A percentile compares a stretch with the other conserved stretches of the same genome.
Evolutionary conservation across 331 rosid genomes (phyloP).

Genomic region (Malus hybrid): DNA sequence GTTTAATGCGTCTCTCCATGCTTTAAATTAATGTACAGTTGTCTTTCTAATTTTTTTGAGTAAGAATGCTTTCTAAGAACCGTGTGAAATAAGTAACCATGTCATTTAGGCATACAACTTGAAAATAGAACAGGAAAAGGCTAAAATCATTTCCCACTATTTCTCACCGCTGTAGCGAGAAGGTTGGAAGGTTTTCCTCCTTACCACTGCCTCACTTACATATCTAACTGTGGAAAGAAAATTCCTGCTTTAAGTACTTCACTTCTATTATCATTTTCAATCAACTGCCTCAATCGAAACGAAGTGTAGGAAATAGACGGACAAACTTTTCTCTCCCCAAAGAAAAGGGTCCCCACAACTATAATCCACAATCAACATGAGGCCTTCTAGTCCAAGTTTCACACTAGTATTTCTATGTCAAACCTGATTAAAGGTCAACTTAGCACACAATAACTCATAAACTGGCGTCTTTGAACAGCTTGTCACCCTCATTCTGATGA

Average conservation of each 20-base stretch:
- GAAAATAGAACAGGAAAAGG: background rate
- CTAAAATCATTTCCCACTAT: background rate
- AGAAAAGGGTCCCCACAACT: background rate
- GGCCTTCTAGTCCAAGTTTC: background rate
- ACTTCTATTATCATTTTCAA: background rate
- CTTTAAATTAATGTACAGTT: background rate
- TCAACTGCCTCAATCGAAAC: background rate
- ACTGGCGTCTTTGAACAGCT: background rate
- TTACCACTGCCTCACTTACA: background rate
- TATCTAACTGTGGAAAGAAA: background rate
- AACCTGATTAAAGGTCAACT: background rate
- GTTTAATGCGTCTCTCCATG: background rate
- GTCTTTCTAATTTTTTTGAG: background rate
- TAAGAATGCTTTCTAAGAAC: background rate
- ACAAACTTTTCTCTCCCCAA: background rate
- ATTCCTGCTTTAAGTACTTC: background rate
- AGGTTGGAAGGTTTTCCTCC: background rate
- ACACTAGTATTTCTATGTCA: background rate
- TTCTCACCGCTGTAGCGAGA: background rate
- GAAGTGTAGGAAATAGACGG: background rate
- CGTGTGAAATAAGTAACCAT: background rate
- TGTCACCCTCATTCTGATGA: background rate
- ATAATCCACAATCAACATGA: background rate
- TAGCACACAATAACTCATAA: background rate
- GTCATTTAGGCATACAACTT: background rate